Evolutionary conservation across 495 filamentous ascomycete genomes (phyloP).

Genomic region (Stereocaulon alpinum): DNA sequence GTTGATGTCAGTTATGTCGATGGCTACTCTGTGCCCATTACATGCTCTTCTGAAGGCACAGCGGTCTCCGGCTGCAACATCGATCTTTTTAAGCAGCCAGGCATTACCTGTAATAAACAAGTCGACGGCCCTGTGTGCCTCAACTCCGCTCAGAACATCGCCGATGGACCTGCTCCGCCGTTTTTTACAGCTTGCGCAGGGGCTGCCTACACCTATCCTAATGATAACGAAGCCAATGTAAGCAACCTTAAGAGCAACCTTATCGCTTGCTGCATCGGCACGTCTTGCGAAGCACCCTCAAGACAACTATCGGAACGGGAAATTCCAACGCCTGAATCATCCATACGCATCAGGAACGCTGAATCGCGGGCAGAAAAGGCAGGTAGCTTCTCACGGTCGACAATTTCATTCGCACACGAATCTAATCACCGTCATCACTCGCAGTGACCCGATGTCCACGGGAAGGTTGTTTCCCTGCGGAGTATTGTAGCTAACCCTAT

Average conservation of each 20-base stretch:
- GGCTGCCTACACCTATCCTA: slow-evolving; percentile 20
- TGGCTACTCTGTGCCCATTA: slow-evolving; percentile 19
- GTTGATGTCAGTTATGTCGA: slow-evolving; percentile 17
- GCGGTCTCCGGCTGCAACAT: slow-evolving; percentile 20
- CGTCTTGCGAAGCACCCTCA: neutral
- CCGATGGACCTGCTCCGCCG: slow-evolving; percentile 7
- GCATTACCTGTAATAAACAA: too few relatives aligned
- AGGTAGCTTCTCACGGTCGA: too few relatives aligned
- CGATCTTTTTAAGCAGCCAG: slow-evolving; percentile 17
- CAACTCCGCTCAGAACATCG: slow-evolving; percentile 11
- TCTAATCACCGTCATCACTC: too few relatives aligned
- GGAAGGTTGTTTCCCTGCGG: too few relatives aligned
- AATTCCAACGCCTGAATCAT: too few relatives aligned
- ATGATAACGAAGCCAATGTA: slow-evolving; percentile 18
- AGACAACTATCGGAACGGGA: too few relatives aligned
- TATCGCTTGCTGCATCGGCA: neutral
- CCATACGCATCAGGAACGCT: too few relatives aligned
- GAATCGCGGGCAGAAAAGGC: too few relatives aligned
- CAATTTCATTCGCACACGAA: too few relatives aligned
- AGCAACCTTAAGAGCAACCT: neutral
- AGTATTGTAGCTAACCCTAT: too few relatives aligned
- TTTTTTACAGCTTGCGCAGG: slow-evolving; percentile 19
- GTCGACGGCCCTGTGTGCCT: slow-evolving; percentile 12
- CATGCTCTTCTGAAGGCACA: slow-evolving; percentile 15
- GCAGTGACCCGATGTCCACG: too few relatives aligned